Evolutionary conservation across 352 stramenopile genomes (phyloP).

Genomic region (Phytophthora cactorum): DNA sequence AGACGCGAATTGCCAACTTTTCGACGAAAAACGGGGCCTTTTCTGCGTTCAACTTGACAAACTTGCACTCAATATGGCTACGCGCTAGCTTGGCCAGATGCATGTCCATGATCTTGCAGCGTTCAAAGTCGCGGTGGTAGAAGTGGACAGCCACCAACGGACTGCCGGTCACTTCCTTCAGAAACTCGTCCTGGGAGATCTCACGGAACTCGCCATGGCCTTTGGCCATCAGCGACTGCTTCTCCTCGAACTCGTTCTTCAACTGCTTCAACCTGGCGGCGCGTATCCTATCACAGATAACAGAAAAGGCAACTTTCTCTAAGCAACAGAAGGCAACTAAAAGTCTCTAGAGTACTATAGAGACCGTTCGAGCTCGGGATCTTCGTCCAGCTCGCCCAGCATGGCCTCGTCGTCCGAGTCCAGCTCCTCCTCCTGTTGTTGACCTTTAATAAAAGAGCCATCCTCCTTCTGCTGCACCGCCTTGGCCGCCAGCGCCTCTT

Average conservation of each 20-base stretch:
- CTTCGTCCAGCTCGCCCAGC: slow-evolving; percentile 76
- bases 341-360: not conserved
- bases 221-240: slow-evolving; percentile 62
- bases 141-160: slow-evolving; percentile 93
- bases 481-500: slow-evolving; percentile 39
- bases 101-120: slow-evolving; percentile 98
- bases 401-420: slow-evolving; percentile 69
- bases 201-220: slow-evolving; percentile 88
- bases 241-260: slow-evolving; percentile 69
- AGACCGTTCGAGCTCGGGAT: slow-evolving; percentile 77
- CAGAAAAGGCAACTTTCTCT: slow-evolving; percentile 5
- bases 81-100: slow-evolving; percentile 68
- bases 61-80: slow-evolving; percentile 92
- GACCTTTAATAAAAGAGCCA: slow-evolving; percentile 28
- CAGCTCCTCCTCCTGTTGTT: slow-evolving; percentile 39
- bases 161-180: slow-evolving; percentile 92
- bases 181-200: slow-evolving; percentile 96
- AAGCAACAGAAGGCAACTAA: not conserved
- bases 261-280: slow-evolving; percentile 76
- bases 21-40: slow-evolving; percentile 97
- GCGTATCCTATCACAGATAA: slow-evolving; percentile 63
- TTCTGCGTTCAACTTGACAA: slow-evolving; percentile 94
- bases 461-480: slow-evolving; percentile 33
- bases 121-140: slow-evolving; percentile 97
- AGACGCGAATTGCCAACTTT: slow-evolving; percentile 91